phyloP scores from a whole-genome alignment of 2,329 filamentous ascomycete species.

The Claviceps purpurea region DNA sequence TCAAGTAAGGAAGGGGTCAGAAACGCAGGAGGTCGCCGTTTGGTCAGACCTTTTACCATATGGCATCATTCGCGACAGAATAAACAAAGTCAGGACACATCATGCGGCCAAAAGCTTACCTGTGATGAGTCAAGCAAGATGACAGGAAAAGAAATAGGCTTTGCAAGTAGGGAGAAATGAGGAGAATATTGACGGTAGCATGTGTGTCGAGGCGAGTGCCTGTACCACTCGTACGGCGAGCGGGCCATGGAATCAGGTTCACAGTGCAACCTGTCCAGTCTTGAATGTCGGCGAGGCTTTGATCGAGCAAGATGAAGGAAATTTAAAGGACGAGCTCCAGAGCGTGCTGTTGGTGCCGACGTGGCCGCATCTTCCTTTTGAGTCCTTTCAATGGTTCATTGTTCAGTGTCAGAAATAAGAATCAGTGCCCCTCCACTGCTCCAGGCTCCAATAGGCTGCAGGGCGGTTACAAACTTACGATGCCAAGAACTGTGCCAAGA shows the following conservation, averaged over 20 bases:
- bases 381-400: too few relatives aligned
- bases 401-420: too few relatives aligned
- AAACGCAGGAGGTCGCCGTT: constrained; percentile 34
- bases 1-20: constrained; percentile 7
- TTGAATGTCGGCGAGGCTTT: background rate
- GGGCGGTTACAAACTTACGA: too few relatives aligned
- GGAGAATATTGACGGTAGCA: background rate
- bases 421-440: too few relatives aligned
- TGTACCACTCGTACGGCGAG: background rate
- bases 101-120: background rate
- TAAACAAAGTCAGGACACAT: background rate
- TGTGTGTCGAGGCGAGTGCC: background rate
- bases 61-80: constrained; percentile 34
- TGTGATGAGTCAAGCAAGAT: background rate
- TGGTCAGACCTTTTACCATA: constrained; percentile 54
- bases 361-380: too few relatives aligned
- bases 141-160: background rate
- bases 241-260: background rate
- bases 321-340: background rate
- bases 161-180: too few relatives aligned
- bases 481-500: too few relatives aligned
- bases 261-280: background rate
- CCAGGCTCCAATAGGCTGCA: too few relatives aligned
- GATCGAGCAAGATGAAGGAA: background rate
- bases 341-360: too few relatives aligned